Conservation (phyloP, 345 rosid species). For the Aegle marmelos region DNA sequence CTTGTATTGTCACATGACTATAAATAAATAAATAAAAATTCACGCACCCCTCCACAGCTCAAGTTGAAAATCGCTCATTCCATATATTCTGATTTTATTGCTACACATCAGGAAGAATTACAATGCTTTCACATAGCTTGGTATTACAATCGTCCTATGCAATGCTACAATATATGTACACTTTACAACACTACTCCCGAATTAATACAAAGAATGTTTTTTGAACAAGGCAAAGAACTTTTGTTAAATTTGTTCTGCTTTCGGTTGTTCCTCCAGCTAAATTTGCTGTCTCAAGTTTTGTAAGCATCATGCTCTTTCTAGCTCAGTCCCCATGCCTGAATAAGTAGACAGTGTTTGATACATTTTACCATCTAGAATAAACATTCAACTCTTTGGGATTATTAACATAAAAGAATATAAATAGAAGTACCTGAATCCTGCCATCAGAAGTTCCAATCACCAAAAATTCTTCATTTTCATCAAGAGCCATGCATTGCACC, state of each 20-base stretch:
- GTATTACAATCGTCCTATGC: neutral
- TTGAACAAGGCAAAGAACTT: constrained; percentile 9
- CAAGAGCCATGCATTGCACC: constrained; percentile 51
- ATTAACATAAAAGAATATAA: neutral
- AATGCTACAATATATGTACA: constrained; percentile 6
- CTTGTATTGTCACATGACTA: too few relatives aligned
- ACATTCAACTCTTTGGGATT: neutral
- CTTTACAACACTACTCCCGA: neutral
- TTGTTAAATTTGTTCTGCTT: neutral
- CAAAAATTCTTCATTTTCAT: constrained; percentile 46
- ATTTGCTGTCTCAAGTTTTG: constrained; percentile 5
- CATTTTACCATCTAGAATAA: too few relatives aligned
- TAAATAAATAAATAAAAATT: too few relatives aligned
- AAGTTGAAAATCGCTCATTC: too few relatives aligned
- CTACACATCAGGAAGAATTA: neutral
- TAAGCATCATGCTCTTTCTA: constrained; percentile 15
- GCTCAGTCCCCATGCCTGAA: constrained; percentile 70
- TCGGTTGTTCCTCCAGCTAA: neutral
- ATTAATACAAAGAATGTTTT: neutral
- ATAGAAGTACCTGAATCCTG: constrained; percentile 46
- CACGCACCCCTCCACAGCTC: neutral
- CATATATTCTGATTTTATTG: neutral
- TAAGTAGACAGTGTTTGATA: neutral
- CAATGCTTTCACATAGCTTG: neutral
- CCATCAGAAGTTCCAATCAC: constrained; percentile 67